A percentile compares a stretch with the other conserved stretches of the same genome.
Conservation (phyloP, 306 rosid species). For the Cajanus cajan region DNA sequence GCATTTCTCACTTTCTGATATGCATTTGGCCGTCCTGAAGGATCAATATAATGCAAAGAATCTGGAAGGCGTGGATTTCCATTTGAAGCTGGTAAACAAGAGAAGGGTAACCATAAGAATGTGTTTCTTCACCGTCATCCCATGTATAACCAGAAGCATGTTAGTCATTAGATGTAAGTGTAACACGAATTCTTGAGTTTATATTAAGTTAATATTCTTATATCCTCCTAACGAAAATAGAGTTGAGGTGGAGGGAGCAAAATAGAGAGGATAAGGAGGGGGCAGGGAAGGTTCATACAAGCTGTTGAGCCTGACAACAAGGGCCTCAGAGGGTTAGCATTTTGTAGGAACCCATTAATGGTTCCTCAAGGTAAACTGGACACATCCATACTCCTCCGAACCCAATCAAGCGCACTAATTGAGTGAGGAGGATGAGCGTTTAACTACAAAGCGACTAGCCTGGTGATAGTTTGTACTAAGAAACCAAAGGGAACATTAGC, state of each 20-base stretch:
- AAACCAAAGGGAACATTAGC: neutral
- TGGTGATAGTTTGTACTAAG: neutral
- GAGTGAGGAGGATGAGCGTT: conserved; percentile 8
- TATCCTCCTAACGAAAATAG: neutral
- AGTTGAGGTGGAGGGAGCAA: neutral
- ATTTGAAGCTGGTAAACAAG: conserved; percentile 72
- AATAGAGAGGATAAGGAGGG: neutral
- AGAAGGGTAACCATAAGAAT: neutral
- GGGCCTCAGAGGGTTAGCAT: neutral
- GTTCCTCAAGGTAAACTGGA: conserved; percentile 16
- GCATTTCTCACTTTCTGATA: conserved; percentile 73
- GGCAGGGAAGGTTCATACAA: conserved; percentile 7
- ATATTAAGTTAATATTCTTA: neutral
- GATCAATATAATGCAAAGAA: conserved; percentile 88
- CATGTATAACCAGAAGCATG: neutral
- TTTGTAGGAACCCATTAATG: conserved; percentile 12
- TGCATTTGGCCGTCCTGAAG: conserved; percentile 76
- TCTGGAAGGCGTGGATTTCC: conserved; percentile 87
- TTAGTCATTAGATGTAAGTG: neutral
- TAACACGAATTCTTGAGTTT: neutral
- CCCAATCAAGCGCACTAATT: conserved; percentile 17
- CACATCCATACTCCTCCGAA: conserved; percentile 9
- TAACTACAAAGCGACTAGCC: conserved; percentile 6
- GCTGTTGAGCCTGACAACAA: neutral
- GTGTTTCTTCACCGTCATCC: neutral